Evolutionary conservation across 306 rosid genomes (phyloP), one percentile per base, ranked within the genome.

Genomic region (Purshia tridentata): DNA sequence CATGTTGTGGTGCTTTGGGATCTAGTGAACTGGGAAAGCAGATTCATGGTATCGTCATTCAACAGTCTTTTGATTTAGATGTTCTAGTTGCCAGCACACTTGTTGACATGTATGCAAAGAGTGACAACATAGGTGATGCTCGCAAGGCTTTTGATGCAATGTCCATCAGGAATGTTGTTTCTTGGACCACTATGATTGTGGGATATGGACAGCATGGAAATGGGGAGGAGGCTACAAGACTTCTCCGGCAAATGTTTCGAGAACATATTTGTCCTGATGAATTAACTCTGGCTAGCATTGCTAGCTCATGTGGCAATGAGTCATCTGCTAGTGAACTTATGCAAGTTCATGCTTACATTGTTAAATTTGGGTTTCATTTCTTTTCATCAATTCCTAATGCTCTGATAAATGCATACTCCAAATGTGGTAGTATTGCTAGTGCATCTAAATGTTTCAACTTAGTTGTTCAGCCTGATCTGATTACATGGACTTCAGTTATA

Each of bases 401-500:
- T 61, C 49, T 93, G 81, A 81, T 89, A 72, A 76, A 54, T 73
- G 90, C 97, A 4, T 90, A 93, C 85, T 84, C 92, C 71, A 93
- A 90, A 70, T 90, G 96, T 67, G 96, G 98, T 55, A 56, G 53
- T 23, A 82, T 90, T 57, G 50, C 69, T 10, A 29, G 66, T 69
- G 91, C 96, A 23, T 73, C 48, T 20, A 80, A 56, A 69, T 93
- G 97, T 78, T 93, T 90, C 70, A 69, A 74, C 50, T 87, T 47
- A 67, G 71, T 81, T 37, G 14, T 18, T 57, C 67, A 84, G 65
- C 92, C 89, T 41, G 89, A 89, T 81, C 60, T 82, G 50, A 76
- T 93, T 55, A 83, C 98, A 6, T 89, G 92, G 93, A 93, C 97
- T 71, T 90, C 96, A 50, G 60, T 87, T 73, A 76, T 91, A 76